phyloP scores from a whole-genome alignment of 345 rosid species.

The Zanthoxylum bungeanum region DNA sequence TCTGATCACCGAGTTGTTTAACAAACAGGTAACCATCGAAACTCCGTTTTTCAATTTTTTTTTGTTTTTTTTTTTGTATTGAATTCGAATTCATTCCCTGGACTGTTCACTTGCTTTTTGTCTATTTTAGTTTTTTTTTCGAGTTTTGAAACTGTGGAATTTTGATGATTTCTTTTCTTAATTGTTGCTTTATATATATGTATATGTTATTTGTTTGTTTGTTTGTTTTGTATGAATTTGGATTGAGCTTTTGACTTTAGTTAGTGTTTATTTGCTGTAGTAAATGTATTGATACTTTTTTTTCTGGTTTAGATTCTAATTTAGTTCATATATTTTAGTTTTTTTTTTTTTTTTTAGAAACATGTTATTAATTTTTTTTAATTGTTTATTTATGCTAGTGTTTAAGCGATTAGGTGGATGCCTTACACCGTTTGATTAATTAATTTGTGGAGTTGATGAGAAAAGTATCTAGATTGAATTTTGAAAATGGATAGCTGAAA shows the following conservation, averaged over 20 bases:
- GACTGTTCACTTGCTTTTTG: background rate
- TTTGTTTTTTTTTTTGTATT: background rate
- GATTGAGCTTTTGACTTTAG: background rate
- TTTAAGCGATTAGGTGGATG: no score
- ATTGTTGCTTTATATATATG: background rate
- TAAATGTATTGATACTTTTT: background rate
- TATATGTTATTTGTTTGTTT: background rate
- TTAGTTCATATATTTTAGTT: background rate
- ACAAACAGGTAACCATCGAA: background rate
- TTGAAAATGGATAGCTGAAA: background rate
- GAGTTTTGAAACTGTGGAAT: no score
- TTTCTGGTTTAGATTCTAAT: background rate
- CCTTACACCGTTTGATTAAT: no score
- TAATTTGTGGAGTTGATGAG: conserved; percentile 3
- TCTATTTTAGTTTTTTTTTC: no score
- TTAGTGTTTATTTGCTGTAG: background rate
- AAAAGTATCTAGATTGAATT: background rate
- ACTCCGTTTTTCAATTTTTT: no score
- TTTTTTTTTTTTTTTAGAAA: background rate
- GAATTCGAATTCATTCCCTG: background rate
- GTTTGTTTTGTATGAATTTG: background rate
- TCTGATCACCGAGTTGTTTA: background rate
- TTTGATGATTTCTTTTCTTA: background rate
- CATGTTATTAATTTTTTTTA: no score
- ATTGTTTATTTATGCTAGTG: no score